These are phyloP conservation scores for Amaranthus tricolor DNA, from an alignment of 179 eudicot species.

Conservation along the genomic window DNA sequence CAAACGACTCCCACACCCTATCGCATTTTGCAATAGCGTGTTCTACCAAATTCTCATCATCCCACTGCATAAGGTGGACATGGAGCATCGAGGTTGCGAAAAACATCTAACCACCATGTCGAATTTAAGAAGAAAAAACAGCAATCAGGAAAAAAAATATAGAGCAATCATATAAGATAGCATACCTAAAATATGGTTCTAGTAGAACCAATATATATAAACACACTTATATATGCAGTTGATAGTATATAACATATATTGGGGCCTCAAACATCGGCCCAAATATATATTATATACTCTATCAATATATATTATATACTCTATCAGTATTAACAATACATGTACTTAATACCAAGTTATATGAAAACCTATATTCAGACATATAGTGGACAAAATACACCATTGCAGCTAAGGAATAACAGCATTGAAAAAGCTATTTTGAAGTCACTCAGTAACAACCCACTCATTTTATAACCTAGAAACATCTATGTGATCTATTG, in stretches of 20 bases:
- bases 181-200: neutral
- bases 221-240: too few relatives aligned
- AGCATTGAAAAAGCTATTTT: neutral
- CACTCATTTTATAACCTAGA: neutral
- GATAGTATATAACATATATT: too few relatives aligned
- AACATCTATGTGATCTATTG: neutral
- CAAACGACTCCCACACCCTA: slow-evolving; percentile 73
- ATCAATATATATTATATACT: too few relatives aligned
- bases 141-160: neutral
- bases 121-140: slow-evolving; percentile 15
- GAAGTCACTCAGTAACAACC: neutral
- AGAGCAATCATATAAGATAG: neutral
- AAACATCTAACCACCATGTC: slow-evolving; percentile 67
- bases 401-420: neutral
- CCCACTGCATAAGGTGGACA: slow-evolving; percentile 92
- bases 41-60: slow-evolving; percentile 62
- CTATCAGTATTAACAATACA: too few relatives aligned
- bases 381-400: neutral
- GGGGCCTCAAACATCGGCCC: too few relatives aligned
- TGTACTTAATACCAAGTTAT: too few relatives aligned
- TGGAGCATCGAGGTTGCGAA: slow-evolving; percentile 90
- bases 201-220: neutral
- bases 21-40: slow-evolving; percentile 69
- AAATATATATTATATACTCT: too few relatives aligned
- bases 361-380: too few relatives aligned